Base-by-base conservation (phyloP, 495 filamentous ascomycete species). In the Zalerion maritima region DNA sequence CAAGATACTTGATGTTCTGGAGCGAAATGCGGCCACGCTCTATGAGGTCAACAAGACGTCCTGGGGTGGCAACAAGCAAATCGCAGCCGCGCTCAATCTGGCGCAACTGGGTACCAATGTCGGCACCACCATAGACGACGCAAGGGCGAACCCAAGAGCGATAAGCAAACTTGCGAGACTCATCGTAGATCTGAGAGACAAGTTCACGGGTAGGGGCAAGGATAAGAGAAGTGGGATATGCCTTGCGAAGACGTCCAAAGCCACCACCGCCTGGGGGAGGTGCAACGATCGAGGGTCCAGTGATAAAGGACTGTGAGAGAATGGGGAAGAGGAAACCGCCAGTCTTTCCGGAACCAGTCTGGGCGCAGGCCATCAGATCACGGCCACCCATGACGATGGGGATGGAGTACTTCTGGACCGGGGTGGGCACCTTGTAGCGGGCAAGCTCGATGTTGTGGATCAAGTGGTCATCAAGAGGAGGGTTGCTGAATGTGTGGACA, bases 271-370 rank as follows among this genome's bases (percentile, higher is more conserved):
- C 72, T 32, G 58, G 49, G 28, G 61, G 58, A 37, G 64, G 62
- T 18, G 63, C 61, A 19, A 72, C 50, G 17, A 71, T 47, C 19
- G 74, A 81, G 15, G 87, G 87, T 24, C 87, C 89, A 36, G 76
- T 78, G 45, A 81, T 68, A 68, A 80, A 96, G 19, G 87, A 84
- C 52, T 96, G 89, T 10, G 89, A 94, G 23, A 97, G 67, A 41
- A 97, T 97, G 23, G 89, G 89, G 68, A 97, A 94, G 20, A 97
- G 61, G 71, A 97, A 97, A 62, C 91, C 89, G 60, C 91, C 89
- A 43, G 89, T 97, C 72, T 97, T 97, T 62, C 89, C 89, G 42
- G 87, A 97, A 52, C 89, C 89, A 41, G 89, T 97, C 61, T 97
- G 89, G 38, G 89, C 89, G 62, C 89, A 96, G 53, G 89, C 91